phyloP scores from a whole-genome alignment of 257 asterid species.

The Solanum sitiens region DNA sequence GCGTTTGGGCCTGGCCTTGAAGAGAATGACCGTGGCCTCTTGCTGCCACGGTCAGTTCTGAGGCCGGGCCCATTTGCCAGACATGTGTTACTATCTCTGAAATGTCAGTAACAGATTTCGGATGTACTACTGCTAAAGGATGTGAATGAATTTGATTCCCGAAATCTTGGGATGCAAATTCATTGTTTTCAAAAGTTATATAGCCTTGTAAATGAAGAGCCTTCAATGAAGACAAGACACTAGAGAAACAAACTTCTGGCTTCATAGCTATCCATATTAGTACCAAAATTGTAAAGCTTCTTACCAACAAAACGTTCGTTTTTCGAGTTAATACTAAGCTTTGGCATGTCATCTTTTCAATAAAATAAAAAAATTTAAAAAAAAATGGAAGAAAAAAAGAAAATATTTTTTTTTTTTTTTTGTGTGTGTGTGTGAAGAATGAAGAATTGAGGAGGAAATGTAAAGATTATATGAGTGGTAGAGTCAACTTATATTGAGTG shows the following conservation, averaged over 20 bases:
- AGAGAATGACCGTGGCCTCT: constrained; percentile 81
- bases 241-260: constrained; percentile 21
- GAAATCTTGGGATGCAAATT: constrained; percentile 64
- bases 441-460: constrained; percentile 30
- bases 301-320: constrained; percentile 19
- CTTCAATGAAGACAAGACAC: constrained; percentile 23
- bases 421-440: neutral
- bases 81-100: constrained; percentile 57
- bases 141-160: constrained; percentile 59
- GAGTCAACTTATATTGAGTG: constrained; percentile 58
- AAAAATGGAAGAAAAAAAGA: neutral
- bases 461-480: constrained; percentile 29
- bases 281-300: constrained; percentile 25
- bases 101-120: constrained; percentile 56
- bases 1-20: constrained; percentile 70
- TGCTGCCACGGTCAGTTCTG: constrained; percentile 60
- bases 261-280: constrained; percentile 31
- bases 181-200: constrained; percentile 42
- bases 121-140: constrained; percentile 76
- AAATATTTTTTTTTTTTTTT: neutral
- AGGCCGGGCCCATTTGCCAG: constrained; percentile 62
- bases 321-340: neutral
- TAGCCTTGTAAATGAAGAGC: constrained; percentile 44
- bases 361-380: neutral
- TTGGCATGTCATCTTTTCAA: neutral